Percentiles rank a stretch among this genome's conserved stretches.
Evolutionary conservation across 2,329 filamentous ascomycete species (phyloP).

Genomic region (Colletotrichum sp.): DNA sequence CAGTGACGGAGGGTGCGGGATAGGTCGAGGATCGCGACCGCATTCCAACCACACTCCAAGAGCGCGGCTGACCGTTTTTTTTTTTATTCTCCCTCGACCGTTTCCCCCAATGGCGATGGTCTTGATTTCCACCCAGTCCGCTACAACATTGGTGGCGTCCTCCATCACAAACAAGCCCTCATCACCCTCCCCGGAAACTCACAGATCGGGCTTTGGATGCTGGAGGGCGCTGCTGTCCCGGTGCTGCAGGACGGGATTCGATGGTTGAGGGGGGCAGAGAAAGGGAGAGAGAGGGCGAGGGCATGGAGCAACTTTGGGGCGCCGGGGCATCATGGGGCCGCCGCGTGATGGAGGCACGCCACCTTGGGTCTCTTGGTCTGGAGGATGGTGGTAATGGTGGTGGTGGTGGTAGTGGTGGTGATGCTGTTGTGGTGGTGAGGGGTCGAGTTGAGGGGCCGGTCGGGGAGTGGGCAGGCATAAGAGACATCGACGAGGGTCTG

Average conservation of each 20-base stretch:
- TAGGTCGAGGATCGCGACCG: background rate
- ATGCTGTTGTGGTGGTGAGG: background rate
- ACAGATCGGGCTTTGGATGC: background rate
- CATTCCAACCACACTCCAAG: conserved; percentile 7
- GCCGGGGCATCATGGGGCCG: conserved; percentile 7
- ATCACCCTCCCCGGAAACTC: background rate
- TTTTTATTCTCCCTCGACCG: background rate
- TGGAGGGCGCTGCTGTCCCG: background rate
- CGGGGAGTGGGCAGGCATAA: background rate
- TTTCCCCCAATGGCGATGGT: background rate
- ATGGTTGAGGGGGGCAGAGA: background rate
- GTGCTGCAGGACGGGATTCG: background rate
- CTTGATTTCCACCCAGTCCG: background rate
- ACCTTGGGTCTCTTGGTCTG: background rate
- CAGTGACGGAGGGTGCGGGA: background rate
- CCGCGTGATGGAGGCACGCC: conserved; percentile 17
- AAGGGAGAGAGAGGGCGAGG: background rate
- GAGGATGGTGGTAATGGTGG: background rate
- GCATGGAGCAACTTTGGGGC: background rate
- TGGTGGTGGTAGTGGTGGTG: background rate
- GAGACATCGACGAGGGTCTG: background rate
- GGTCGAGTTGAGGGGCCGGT: background rate
- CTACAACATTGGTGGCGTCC: background rate
- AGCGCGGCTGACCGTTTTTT: conserved; percentile 9
- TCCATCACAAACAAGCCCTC: background rate